These are phyloP conservation scores for Candida chauliodis DNA, from an alignment of 805 yeast genomes.

Conservation along the genomic window DNA sequence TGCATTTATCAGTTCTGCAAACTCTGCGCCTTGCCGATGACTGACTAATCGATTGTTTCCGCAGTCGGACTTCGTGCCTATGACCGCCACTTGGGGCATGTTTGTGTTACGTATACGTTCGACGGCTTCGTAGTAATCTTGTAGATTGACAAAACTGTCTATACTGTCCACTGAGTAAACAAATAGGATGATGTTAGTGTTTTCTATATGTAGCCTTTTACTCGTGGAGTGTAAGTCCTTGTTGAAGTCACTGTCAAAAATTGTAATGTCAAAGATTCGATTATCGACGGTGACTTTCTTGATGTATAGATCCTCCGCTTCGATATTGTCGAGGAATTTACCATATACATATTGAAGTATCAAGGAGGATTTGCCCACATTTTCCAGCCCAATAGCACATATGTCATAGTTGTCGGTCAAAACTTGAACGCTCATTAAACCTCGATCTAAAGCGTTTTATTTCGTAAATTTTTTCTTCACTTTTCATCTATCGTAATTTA, in stretches of 20 bases:
- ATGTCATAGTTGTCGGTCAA: slow-evolving; percentile 21
- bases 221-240: slow-evolving; percentile 25
- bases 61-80: slow-evolving; percentile 27
- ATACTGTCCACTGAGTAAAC: slow-evolving; percentile 26
- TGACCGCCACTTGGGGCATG: slow-evolving; percentile 30
- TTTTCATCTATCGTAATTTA: neutral
- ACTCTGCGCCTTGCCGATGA: slow-evolving; percentile 25
- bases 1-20: slow-evolving; percentile 25
- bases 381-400: slow-evolving; percentile 24
- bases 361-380: slow-evolving; percentile 25
- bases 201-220: slow-evolving; percentile 24
- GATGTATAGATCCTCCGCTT: slow-evolving; percentile 24
- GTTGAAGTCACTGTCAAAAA: slow-evolving; percentile 27
- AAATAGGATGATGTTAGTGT: slow-evolving; percentile 27
- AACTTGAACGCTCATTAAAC: slow-evolving; percentile 12
- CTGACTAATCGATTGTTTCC: slow-evolving; percentile 24
- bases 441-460: too few relatives aligned
- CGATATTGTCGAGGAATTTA: slow-evolving; percentile 15
- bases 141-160: slow-evolving; percentile 25
- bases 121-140: slow-evolving; percentile 25
- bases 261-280: slow-evolving; percentile 24
- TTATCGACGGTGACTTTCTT: slow-evolving; percentile 13
- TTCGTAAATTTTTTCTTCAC: too few relatives aligned
- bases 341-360: slow-evolving; percentile 21
- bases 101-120: slow-evolving; percentile 16